phyloP scores from a whole-genome alignment of 2,329 filamentous ascomycete genomes.

The Beauveria sp. region DNA sequence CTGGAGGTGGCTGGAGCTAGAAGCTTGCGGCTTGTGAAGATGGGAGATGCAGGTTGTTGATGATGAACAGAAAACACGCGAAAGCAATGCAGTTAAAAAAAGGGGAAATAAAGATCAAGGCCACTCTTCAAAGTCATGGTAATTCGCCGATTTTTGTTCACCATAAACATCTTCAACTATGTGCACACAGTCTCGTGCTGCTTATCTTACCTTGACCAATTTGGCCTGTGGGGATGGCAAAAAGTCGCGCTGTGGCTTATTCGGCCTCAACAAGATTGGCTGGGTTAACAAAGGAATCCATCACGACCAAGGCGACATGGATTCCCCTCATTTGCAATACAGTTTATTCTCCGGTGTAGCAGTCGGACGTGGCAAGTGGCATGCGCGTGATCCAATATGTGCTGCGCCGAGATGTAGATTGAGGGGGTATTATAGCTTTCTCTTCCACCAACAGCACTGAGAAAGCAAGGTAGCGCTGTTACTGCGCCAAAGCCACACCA shows the following conservation, averaged over 20 bases:
- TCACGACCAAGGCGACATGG: background rate
- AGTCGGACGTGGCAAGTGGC: background rate
- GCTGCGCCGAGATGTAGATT: background rate
- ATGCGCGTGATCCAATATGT: background rate
- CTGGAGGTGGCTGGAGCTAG: background rate
- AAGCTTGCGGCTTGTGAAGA: background rate
- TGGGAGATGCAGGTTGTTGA: background rate
- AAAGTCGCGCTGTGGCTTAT: background rate
- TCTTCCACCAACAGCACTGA: too few species aligned
- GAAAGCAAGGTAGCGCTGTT: background rate
- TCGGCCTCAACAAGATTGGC: background rate
- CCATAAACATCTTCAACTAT: too few species aligned
- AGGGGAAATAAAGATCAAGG: background rate
- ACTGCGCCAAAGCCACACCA: background rate
- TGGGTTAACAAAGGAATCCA: background rate
- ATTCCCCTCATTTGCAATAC: background rate
- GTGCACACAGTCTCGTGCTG: too few species aligned
- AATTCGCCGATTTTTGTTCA: too few species aligned
- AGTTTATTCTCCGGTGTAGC: background rate
- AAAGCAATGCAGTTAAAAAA: background rate
- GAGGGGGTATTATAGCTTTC: background rate
- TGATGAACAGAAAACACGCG: background rate
- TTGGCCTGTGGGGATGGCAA: too few species aligned
- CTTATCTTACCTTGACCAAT: too few species aligned
- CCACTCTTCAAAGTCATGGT: too few species aligned